phyloP scores from a whole-genome alignment of 139 green algal genomes.

The Micractinium sp. region DNA sequence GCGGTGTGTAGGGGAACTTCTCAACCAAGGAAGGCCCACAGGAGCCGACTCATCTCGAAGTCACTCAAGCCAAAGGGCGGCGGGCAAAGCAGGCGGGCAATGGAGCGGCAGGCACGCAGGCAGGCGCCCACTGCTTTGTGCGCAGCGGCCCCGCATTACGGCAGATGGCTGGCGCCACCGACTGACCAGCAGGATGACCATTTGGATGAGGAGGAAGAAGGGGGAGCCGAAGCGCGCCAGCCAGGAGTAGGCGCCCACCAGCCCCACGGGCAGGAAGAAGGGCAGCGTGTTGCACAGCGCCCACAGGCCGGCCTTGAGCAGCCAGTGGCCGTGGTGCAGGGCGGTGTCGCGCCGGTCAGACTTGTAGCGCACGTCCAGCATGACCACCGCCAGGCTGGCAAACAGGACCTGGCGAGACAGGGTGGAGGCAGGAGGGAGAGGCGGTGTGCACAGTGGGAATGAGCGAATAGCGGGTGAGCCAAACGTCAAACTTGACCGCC shows the following conservation, averaged over 20 bases:
- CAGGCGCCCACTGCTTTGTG: background rate
- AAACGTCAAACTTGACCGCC: too few relatives aligned
- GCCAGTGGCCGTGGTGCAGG: slow-evolving; percentile 90
- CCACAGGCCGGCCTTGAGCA: slow-evolving; percentile 91
- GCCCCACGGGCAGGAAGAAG: slow-evolving; percentile 84
- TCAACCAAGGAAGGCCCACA: too few relatives aligned
- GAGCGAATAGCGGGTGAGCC: too few relatives aligned
- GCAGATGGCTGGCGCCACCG: background rate
- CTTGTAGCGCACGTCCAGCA: slow-evolving; percentile 85
- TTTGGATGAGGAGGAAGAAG: slow-evolving; percentile 95
- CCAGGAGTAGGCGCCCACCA: slow-evolving; percentile 81
- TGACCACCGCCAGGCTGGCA: slow-evolving; percentile 69
- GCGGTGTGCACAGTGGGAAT: background rate
- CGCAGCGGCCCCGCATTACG: background rate
- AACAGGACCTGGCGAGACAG: slow-evolving; percentile 83
- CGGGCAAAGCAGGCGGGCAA: background rate
- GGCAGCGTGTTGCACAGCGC: slow-evolving; percentile 76
- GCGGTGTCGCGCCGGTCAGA: slow-evolving; percentile 80
- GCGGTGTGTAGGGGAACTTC: too few relatives aligned
- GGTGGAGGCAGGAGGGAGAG: too few relatives aligned
- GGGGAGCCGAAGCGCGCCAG: slow-evolving; percentile 86
- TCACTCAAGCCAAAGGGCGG: too few relatives aligned
- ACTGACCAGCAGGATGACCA: slow-evolving; percentile 52
- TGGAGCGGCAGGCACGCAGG: background rate
- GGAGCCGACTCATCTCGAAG: too few relatives aligned